A percentile compares a stretch with the other conserved stretches of the same genome.
These are phyloP conservation scores for Elaphomyces granulatus DNA, from an alignment of 495 filamentous ascomycete genomes.

Conservation along the genomic window DNA sequence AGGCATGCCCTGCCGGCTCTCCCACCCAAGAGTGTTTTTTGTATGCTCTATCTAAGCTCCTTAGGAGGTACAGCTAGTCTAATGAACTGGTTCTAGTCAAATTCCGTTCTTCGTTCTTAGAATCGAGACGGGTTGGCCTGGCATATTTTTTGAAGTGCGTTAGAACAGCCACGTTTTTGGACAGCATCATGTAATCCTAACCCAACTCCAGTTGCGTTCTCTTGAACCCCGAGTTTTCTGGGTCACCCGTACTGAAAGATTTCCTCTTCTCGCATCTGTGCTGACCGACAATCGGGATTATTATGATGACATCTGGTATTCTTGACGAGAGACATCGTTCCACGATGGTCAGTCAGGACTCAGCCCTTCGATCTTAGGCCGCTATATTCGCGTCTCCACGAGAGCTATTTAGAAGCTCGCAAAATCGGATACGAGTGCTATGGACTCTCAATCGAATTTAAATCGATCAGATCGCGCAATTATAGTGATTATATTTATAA, in stretches of 20 bases:
- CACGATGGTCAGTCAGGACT: too few relatives aligned
- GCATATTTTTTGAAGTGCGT: conserved; percentile 60
- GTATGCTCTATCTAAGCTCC: conserved; percentile 28
- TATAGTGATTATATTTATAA: too few relatives aligned
- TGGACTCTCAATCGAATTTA: too few relatives aligned
- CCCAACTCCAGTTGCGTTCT: conserved; percentile 40
- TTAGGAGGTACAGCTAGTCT: background rate
- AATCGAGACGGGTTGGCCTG: conserved; percentile 47
- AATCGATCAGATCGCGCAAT: too few relatives aligned
- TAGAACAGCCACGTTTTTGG: background rate
- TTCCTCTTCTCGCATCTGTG: conserved; percentile 43
- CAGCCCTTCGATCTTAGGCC: too few relatives aligned
- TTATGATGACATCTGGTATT: too few relatives aligned
- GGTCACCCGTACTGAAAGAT: conserved; percentile 53
- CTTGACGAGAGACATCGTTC: too few relatives aligned
- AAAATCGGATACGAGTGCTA: too few relatives aligned
- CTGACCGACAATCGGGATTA: conserved; percentile 7
- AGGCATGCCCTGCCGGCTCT: conserved; percentile 47
- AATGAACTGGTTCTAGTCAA: conserved; percentile 31
- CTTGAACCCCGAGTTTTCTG: conserved; percentile 55
- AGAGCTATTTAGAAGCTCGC: too few relatives aligned
- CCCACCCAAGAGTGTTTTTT: conserved; percentile 56
- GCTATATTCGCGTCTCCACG: too few relatives aligned
- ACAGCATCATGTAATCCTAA: conserved; percentile 1
- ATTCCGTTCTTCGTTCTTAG: conserved; percentile 55